Percentiles rank a stretch among this genome's conserved stretches.
Conservation (phyloP, 768 basidiomycete genomes). For the Pleurotus giganteus region DNA sequence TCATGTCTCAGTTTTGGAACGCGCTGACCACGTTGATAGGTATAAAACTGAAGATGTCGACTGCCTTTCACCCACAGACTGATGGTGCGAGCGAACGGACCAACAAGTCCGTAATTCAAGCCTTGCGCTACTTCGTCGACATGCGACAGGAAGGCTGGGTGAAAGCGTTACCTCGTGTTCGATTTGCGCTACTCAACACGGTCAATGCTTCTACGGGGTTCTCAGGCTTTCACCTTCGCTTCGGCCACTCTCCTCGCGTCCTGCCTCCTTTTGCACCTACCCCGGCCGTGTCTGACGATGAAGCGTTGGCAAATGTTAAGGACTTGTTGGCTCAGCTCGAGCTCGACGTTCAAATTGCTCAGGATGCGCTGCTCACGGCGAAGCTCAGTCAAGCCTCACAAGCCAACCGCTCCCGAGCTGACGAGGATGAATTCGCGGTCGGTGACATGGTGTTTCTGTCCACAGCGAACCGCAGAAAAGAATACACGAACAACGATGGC, state of each 20-base stretch:
- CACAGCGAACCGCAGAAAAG: constrained; percentile 17
- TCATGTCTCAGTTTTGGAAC: constrained; percentile 33
- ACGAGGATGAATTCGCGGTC: constrained; percentile 17
- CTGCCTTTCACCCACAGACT: constrained; percentile 34
- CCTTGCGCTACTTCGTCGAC: constrained; percentile 24
- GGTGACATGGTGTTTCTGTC: constrained; percentile 10
- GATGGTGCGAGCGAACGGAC: constrained; percentile 33
- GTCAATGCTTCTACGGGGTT: constrained; percentile 28
- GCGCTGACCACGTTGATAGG: constrained; percentile 32
- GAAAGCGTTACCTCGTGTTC: constrained; percentile 17
- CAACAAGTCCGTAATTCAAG: constrained; percentile 33
- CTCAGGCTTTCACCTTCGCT: constrained; percentile 27
- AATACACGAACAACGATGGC: constrained; percentile 23
- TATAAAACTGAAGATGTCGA: constrained; percentile 23
- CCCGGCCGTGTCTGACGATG: constrained; percentile 14
- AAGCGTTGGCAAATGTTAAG: too few species aligned
- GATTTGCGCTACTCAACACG: constrained; percentile 32
- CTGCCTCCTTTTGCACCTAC: constrained; percentile 21
- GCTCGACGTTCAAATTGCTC: constrained; percentile 18
- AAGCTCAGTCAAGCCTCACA: constrained; percentile 21
- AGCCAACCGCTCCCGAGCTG: constrained; percentile 18
- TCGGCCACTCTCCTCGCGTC: constrained; percentile 19
- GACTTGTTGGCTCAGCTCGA: constrained; percentile 9
- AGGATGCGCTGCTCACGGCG: constrained; percentile 24
- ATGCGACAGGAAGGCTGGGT: constrained; percentile 32